Base-by-base conservation (phyloP, 148 eudicot species). In the Rhododendron molle region DNA sequence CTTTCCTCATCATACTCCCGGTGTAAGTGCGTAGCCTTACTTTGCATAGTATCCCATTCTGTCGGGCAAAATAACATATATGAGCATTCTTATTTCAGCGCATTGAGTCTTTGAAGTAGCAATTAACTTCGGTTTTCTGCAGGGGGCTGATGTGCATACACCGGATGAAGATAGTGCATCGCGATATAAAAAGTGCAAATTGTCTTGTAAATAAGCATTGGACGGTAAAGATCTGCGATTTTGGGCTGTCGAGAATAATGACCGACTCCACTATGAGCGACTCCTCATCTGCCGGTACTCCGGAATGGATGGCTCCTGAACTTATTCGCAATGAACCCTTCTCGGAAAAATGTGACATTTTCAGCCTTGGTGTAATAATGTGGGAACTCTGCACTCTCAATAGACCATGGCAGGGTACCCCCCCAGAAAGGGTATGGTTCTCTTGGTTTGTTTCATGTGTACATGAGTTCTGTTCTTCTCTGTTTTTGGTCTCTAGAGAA, bases 251-350 rank as follows among this genome's bases (percentile, higher is more conserved):
- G 14, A 92, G 94, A 85, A 93, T 92, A 85, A 92, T 93, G 95
- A 88, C 85, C 52, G 90, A 92, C 26, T 20, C 86, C 7, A 84
- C 92, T 50, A 86, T 93, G 78, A 91, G 86, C 50, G 96, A 95
- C 88, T 86, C 94, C 38, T 92, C 96, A 49, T 93, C 98, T 23
- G 99, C 99, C n/a, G 99, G 99, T 67, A 97, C 99, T 86, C 99
- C 99, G 43, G 98, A 97, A 86, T 97, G 99, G 99, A 97, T 97
- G 99, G 99, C 99, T 83, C 98, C 98, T 65, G 98, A 95, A 90
- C 96, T 97, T 49, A 92, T 97, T 38, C 96, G 99, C 52, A 95
- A 93, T 38, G 99, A 97, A 87, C 93, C 98, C 85, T 97, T 94
- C 90, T 92, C 96, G 0, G 98, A 95, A 82, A 97, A 97, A 88